Conservation (phyloP, 192 early-diverging fungal genomes). For the Gryganskiella cystojenkinii region DNA sequence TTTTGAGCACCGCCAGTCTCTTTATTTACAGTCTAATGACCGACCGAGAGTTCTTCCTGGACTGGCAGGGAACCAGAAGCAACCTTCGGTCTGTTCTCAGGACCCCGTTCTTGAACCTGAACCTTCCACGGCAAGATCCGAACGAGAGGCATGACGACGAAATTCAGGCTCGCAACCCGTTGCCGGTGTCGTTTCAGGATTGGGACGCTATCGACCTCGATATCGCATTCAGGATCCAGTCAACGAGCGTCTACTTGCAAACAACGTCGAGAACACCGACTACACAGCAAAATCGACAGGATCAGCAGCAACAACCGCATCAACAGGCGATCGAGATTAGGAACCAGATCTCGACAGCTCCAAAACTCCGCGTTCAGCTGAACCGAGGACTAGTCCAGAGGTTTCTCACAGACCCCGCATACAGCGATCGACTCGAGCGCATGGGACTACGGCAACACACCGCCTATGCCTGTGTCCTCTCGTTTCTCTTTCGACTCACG, state of each 20-base stretch:
- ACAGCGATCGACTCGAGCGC: conserved; percentile 3
- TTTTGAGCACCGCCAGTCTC: conserved; percentile 9
- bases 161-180: not conserved
- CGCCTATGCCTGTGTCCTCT: conserved; percentile 14
- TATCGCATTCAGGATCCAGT: not conserved
- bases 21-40: conserved; percentile 11
- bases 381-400: conserved; percentile 12
- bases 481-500: conserved; percentile 7
- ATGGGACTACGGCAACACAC: conserved; percentile 7
- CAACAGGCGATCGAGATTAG: not conserved
- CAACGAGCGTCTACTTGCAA: conserved; percentile 2
- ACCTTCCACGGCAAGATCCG: not conserved
- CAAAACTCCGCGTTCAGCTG: not conserved
- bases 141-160: not conserved
- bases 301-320: too few species aligned
- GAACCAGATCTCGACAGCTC: not conserved
- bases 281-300: too few species aligned
- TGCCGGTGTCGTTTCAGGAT: not conserved
- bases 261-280: not conserved
- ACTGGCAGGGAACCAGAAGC: conserved; percentile 8
- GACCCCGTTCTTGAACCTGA: not conserved
- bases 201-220: conserved; percentile 3
- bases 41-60: conserved; percentile 22
- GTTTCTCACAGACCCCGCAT: conserved; percentile 6
- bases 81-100: not conserved